Evolutionary conservation across 202 grass and related monocot genomes (phyloP).

Genomic region (Setaria viridis): DNA sequence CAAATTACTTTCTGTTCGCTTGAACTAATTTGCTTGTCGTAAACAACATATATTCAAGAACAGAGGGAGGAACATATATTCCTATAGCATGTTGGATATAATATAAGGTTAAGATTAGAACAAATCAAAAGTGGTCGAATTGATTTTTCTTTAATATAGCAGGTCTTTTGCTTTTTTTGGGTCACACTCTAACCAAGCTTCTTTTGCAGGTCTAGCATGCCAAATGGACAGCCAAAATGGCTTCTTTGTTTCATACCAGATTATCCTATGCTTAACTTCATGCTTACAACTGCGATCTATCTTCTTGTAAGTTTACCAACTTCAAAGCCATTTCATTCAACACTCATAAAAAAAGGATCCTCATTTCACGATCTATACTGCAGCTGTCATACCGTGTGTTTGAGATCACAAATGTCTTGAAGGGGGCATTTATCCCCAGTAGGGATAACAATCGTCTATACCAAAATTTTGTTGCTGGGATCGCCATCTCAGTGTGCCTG

Average conservation of each 20-base stretch:
- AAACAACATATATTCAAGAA: too few species aligned
- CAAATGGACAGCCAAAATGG: slow-evolving; percentile 98
- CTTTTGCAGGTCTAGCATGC: slow-evolving; percentile 73
- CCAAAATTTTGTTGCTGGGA: slow-evolving; percentile 76
- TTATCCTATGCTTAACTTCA: slow-evolving; percentile 98
- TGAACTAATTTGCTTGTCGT: too few species aligned
- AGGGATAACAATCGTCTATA: slow-evolving; percentile 81
- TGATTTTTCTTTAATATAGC: neutral
- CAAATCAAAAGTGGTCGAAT: neutral
- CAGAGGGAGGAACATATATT: neutral
- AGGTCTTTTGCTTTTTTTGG: neutral
- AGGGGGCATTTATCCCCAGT: slow-evolving; percentile 75
- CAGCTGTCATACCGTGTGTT: slow-evolving; percentile 81
- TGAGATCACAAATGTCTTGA: slow-evolving; percentile 68
- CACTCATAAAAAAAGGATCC: neutral
- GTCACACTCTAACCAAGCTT: slow-evolving; percentile 20
- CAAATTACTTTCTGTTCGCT: too few species aligned
- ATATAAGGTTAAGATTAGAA: neutral
- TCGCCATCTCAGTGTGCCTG: slow-evolving; percentile 63
- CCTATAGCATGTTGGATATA: slow-evolving; percentile 4
- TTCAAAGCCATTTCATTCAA: slow-evolving; percentile 1
- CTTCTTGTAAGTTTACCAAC: slow-evolving; percentile 67
- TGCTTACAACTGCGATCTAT: slow-evolving; percentile 86
- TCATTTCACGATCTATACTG: slow-evolving; percentile 49
- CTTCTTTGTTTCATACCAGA: slow-evolving; percentile 91